Evolutionary conservation across 192 early-diverging fungal genomes (phyloP).

Genomic region (Coemansia sp.): DNA sequence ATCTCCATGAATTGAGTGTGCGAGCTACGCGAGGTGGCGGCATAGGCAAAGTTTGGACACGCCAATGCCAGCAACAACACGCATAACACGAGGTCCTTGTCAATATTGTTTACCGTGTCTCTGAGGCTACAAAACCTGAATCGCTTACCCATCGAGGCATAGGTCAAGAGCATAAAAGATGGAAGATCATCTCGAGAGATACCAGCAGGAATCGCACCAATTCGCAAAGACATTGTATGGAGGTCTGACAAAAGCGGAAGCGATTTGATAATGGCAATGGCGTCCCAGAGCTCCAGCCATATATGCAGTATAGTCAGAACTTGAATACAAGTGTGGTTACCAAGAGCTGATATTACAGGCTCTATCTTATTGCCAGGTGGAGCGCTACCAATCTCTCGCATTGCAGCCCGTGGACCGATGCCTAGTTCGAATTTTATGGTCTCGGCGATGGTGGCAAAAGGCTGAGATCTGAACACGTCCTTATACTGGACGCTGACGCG

Average conservation of each 20-base stretch:
- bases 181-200: neutral
- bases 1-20: neutral
- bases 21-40: neutral
- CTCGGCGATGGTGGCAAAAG: neutral
- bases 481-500: neutral
- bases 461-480: neutral
- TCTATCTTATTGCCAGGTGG: neutral
- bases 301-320: neutral
- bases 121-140: neutral
- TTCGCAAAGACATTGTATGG: too few relatives aligned
- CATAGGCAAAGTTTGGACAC: neutral
- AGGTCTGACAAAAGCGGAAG: neutral
- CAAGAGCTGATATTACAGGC: neutral
- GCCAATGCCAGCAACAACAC: neutral
- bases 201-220: neutral
- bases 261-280: neutral
- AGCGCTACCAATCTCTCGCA: neutral
- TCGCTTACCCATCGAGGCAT: neutral
- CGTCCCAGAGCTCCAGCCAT: neutral
- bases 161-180: neutral
- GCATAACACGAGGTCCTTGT: neutral
- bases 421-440: neutral
- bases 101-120: neutral
- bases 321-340: neutral
- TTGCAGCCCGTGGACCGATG: neutral